Base-by-base conservation (phyloP, 257 asterid genomes). In the Gentiana macrophylla region DNA sequence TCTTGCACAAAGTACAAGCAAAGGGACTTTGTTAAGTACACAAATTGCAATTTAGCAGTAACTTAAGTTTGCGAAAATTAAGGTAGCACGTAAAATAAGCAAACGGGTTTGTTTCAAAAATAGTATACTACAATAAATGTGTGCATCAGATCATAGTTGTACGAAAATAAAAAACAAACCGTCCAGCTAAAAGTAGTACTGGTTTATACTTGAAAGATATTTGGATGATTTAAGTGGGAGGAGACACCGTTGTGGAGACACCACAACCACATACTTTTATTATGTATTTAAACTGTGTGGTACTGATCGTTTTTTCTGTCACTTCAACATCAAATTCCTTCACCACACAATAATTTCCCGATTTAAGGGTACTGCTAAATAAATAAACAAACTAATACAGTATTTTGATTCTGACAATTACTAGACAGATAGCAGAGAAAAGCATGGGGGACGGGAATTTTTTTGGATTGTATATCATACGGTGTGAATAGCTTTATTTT, bases 1-100 rank as follows among this genome's bases (percentile, higher is more conserved):
- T 56, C 44, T 43, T 56, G 24, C 46, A 56, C 36, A 24, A 44
- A 33, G 88, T 97, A 7, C n/a, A 34, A 41, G 46, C 46, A 52
- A 53, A 12, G 76, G 46, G 46, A 10, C 6, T 7, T 41, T 5
- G 6, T 1, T 32, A 51, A 53, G 45, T 12, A 33, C 32, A 12
- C 5, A 8, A 53, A 12, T 10, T 3, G 13, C 45, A 36, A 33
- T 53, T 52, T 15, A 15, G 24, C 24, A 15, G 24, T 15, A 15
- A 15, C 24, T 34, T 53, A 11, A 37, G 64, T 15, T 11, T 36
- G 5, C 49, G 50, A 48, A 3, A 7, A 47, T 34, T 10, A 5
- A 9, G 8, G 3, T 8, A 15, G 57, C n/a, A 51, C 8, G 45
- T 52, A 8, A 43, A 12, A 57, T 11, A 2, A 5, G 4, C 32